A percentile compares a stretch with the other conserved stretches of the same genome.
Evolutionary conservation across 2,329 filamentous ascomycete species (phyloP).

Genomic region (Graphilbum fragrans): DNA sequence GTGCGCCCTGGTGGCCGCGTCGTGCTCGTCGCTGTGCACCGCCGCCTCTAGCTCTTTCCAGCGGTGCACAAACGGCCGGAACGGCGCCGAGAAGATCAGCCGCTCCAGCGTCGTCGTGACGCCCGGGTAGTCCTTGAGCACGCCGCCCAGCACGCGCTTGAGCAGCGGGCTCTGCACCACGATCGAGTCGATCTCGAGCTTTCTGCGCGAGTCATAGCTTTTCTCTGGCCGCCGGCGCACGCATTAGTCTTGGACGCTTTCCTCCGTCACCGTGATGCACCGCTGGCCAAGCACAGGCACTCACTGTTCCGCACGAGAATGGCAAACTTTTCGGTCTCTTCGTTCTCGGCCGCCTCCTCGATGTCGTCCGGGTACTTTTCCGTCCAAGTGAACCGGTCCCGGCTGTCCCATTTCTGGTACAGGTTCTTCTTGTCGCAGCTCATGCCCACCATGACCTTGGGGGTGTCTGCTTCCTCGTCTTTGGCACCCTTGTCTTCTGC

Average conservation of each 20-base stretch:
- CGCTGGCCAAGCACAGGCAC: too few species aligned
- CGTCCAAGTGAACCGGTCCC: conserved; percentile 29
- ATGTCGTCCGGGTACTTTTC: conserved; percentile 38
- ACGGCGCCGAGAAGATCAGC: conserved; percentile 45
- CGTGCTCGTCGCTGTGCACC: conserved; percentile 22
- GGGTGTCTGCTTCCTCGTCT: conserved; percentile 1
- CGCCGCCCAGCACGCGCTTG: conserved; percentile 37
- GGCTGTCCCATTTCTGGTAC: conserved; percentile 9
- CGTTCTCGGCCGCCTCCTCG: conserved; percentile 41
- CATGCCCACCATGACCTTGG: conserved; percentile 7
- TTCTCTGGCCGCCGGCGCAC: too few species aligned
- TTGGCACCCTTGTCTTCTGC: not conserved
- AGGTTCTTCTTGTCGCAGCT: conserved; percentile 7
- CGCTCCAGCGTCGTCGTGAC: conserved; percentile 42
- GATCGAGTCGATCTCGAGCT: conserved; percentile 46
- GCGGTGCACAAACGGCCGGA: conserved; percentile 50
- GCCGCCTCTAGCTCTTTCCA: conserved; percentile 35
- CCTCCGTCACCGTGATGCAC: too few species aligned
- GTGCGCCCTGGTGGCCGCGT: conserved; percentile 25
- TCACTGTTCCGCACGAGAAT: conserved; percentile 37
- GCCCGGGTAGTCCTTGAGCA: conserved; percentile 44
- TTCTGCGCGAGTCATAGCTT: conserved; percentile 42
- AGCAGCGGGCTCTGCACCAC: conserved; percentile 50
- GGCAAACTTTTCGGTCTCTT: conserved; percentile 45
- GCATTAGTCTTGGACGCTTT: too few species aligned